Evolutionary conservation across 495 filamentous ascomycete species (phyloP), one percentile per base, ranked within the genome.

Genomic region (Penicillium cosmopolitanum): DNA sequence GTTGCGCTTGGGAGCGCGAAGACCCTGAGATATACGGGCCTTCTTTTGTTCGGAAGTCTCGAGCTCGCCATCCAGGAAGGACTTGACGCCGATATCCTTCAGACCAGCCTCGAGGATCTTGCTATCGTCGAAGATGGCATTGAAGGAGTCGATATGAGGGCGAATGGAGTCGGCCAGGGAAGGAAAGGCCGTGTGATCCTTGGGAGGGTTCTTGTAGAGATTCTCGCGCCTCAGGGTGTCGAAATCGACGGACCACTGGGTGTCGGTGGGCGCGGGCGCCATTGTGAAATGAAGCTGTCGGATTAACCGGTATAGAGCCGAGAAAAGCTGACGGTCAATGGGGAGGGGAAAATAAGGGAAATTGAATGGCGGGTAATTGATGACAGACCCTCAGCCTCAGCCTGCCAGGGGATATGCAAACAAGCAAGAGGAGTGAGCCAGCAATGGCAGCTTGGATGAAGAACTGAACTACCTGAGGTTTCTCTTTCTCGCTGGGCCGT

Each of bases 81-180:
- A 83, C 76, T 92, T 95, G 58, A 87, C 90, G 56, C 95, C 95
- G 68, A 98, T 97, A 67, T 98, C 95, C 67, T 84, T 84, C 54
- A 97, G 65, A 12, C 84, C 92, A 21, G 87, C 85, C 51, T 91
- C 87, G 44, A 98, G 74, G 23, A 96, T 81, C 62, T 83, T 82
- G 62, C 77, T 82, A 65, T 76, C 78, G 13, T 87, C 87, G 66
- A 97, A 92, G 40, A 97, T 78, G n/a, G 90, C 88, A 80, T 98
- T 96, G 85, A 97, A 98, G 9, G 95, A 94, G 61, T 97, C 86
- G 69, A 97, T 86, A 72, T 98, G 95, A 34, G 95, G 95, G 57
- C 87, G 81, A 59, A 97, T 85, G 2, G 94, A 90, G 42, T 83
- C 85, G 50, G 91, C 87, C 47, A 98, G 82, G 12, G 90, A 84